Percentiles rank a stretch among this genome's conserved stretches.
These are phyloP conservation scores for Scheffersomyces coipomensis DNA, from an alignment of 805 yeast genomes.

Conservation along the genomic window DNA sequence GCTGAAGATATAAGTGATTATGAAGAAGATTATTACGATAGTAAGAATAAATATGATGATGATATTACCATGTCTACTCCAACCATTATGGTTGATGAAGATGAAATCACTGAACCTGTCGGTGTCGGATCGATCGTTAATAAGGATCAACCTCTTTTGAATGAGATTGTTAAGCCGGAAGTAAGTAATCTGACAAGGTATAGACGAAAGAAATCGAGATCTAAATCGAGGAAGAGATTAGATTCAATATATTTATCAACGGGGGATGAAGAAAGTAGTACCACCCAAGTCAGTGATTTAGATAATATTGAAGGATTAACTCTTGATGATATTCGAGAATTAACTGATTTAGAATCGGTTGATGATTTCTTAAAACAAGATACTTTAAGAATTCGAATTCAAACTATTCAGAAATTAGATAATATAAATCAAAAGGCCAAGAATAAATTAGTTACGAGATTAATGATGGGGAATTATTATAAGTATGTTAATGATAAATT, in stretches of 20 bases:
- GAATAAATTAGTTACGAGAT: slow-evolving; percentile 53
- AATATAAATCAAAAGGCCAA: slow-evolving; percentile 41
- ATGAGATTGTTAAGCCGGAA: slow-evolving; percentile 53
- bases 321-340: slow-evolving; percentile 29
- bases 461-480: slow-evolving; percentile 69
- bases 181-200: slow-evolving; percentile 12
- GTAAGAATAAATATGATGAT: slow-evolving; percentile 4
- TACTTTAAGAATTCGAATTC: slow-evolving; percentile 48
- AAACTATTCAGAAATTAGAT: slow-evolving; percentile 39
- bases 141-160: slow-evolving; percentile 47
- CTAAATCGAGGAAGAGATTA: slow-evolving; percentile 17
- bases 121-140: slow-evolving; percentile 51
- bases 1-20: slow-evolving; percentile 41
- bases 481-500: slow-evolving; percentile 41
- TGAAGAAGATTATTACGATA: slow-evolving; percentile 22
- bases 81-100: slow-evolving; percentile 9
- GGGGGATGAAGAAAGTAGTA: slow-evolving; percentile 8
- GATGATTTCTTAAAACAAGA: slow-evolving; percentile 39
- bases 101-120: slow-evolving; percentile 46
- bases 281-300: slow-evolving; percentile 19
- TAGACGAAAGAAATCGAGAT: slow-evolving; percentile 1
- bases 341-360: slow-evolving; percentile 34
- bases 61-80: neutral
- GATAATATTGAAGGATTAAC: slow-evolving; percentile 36
- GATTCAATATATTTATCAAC: slow-evolving; percentile 11